Conservation (phyloP, 2,329 filamentous ascomycete genomes). For the Apiospora saccharicola region DNA sequence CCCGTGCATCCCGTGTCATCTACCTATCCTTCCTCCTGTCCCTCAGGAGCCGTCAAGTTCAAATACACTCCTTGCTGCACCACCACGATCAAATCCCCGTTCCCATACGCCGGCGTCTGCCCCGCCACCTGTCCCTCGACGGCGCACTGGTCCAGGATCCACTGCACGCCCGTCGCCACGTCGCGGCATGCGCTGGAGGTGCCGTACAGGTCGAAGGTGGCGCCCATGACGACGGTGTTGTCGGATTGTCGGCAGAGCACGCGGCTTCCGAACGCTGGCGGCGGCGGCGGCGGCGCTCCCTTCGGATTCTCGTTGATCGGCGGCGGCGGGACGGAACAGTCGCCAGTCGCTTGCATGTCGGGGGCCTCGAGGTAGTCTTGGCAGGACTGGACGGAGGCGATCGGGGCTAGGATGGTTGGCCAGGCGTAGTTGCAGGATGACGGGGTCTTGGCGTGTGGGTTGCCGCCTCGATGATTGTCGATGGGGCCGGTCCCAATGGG, state of each 20-base stretch:
- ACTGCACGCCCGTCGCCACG: background rate
- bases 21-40: no score
- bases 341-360: background rate
- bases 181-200: slow-evolving; percentile 3
- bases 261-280: background rate
- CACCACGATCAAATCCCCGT: background rate
- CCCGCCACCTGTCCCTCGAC: background rate
- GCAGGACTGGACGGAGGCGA: background rate
- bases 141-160: background rate
- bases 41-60: slow-evolving; percentile 2
- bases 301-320: background rate
- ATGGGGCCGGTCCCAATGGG: background rate
- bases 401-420: background rate
- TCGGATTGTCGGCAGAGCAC: background rate
- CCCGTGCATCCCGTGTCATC: no score
- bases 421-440: slow-evolving; percentile 8
- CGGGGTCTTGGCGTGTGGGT: background rate
- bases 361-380: background rate
- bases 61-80: slow-evolving; percentile 7
- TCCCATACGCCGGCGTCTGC: background rate
- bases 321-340: background rate
- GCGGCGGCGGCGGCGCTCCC: no score
- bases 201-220: background rate
- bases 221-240: background rate
- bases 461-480: background rate